Base-by-base conservation (phyloP, 1,139 yeast species). In the Saccharomyces pastorianus region DNA sequence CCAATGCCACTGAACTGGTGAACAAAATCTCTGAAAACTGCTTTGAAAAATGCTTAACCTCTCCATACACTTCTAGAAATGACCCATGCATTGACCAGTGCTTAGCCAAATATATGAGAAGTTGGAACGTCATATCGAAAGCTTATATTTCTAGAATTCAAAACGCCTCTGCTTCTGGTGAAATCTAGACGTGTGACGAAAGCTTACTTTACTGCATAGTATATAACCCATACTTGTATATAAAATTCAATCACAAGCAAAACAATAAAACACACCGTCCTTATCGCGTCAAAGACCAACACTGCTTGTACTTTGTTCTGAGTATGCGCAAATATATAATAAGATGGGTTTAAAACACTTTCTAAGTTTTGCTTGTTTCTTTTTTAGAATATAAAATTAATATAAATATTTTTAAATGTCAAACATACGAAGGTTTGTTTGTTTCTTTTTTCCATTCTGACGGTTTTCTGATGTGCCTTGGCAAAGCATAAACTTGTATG, bases 1-100 rank as follows among this genome's bases (percentile, higher is more conserved):
- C 90, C 25, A 88, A 89, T 71, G 96, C 96, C 42, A 84, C 95
- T 3, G 93, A 88, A 66, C 76, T 90, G 56, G 95, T 90, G 48
- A 85, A 84, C 72, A 85, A 88, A 65, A 80, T 88, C 68, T 85
- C 96, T n/a, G 91, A 85, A 62, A 87, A 88, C 75, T 90, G 97
- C 70, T 90, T 86, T 69, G 85, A 84, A 52, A 81, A 82, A 68
- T 90, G 98, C 71, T 75, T 88, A 54, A 71, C 79, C 27, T 71
- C 78, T 32, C 74, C 80, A 20, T 71, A 80, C 54, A 64, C 73
- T 38, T 59, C 70, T 2, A 70, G 71, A 3, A 83, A 83, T 61
- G 76, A 76, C 49, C 71, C 69, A 52, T 89, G 96, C 71, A 78
- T 89, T 53, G 81, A 78, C 60, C 85, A 83, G 68, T 90, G 97